Evolutionary conservation across 2,329 filamentous ascomycete genomes (phyloP).

Genomic region (Fusarium sp.): DNA sequence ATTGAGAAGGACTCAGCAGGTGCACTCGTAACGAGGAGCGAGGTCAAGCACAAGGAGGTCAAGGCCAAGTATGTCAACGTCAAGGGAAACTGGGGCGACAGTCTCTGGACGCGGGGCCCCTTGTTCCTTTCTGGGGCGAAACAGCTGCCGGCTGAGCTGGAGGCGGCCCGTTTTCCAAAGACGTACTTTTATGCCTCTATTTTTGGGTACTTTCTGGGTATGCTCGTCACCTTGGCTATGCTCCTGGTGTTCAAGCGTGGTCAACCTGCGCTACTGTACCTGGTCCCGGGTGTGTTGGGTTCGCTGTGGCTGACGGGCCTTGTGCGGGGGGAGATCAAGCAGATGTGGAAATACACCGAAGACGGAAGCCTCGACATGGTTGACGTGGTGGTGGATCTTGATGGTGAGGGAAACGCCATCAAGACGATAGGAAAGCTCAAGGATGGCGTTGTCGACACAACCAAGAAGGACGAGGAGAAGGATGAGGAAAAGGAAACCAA

Average conservation of each 20-base stretch:
- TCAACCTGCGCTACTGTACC: constrained; percentile 89
- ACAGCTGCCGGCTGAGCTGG: constrained; percentile 45
- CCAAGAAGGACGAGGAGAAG: constrained; percentile 44
- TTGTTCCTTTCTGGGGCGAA: constrained; percentile 40
- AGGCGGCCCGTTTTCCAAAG: constrained; percentile 71
- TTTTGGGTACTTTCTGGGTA: constrained; percentile 77
- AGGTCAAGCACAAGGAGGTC: constrained; percentile 55
- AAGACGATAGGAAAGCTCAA: constrained; percentile 51
- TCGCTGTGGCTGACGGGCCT: constrained; percentile 78
- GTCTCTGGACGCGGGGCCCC: constrained; percentile 71
- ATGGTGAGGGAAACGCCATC: constrained; percentile 56
- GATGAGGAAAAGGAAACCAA: constrained; percentile 36
- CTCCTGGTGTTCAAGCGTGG: constrained; percentile 81
- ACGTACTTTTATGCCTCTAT: constrained; percentile 84
- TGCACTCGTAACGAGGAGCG: constrained; percentile 47
- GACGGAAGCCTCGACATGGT: constrained; percentile 64
- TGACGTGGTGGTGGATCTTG: constrained; percentile 64
- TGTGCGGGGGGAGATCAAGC: constrained; percentile 71
- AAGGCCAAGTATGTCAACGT: constrained; percentile 65
- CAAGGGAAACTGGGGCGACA: constrained; percentile 80
- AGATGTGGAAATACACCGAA: constrained; percentile 87
- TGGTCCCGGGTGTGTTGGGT: constrained; percentile 84
- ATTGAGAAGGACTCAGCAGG: constrained; percentile 47
- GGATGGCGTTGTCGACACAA: constrained; percentile 50
- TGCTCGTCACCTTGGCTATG: constrained; percentile 77